Base-by-base conservation (phyloP, 352 stramenopile species). In the Phytophthora citricola region DNA sequence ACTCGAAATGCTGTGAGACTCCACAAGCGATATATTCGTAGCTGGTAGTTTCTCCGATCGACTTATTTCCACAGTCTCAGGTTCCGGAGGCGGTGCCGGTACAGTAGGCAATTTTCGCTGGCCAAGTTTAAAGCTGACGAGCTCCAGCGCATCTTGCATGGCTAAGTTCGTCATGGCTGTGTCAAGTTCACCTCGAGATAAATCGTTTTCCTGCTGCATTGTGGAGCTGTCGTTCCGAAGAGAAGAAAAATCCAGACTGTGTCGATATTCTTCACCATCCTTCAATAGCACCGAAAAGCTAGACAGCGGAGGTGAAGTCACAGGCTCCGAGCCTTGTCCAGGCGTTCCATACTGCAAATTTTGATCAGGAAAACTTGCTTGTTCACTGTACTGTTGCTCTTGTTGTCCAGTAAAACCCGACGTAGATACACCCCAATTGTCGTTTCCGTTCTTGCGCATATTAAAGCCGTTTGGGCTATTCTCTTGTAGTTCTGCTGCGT, bases 241-340 rank as follows among this genome's bases (percentile, higher is more conserved):
- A 27, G 60, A 81, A 4, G 41, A 55, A 24, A 78, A 57, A 45
- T 43, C 61, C 39, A 68, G 50, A 7, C 43, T 55, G 22, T 46
- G 24, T 34, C 31, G 38, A 32, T 59, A 20, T 20, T 32, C 63
- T 17, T 54, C 46, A n/a, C 56, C 69, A 12, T 79, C 53, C 29
- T 75, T 69, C 15, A 82, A 57, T 57, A 82, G 52, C 10, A 70
- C 67, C 4, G 71, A 72, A 36, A 81, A 77, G 39, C 67, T 81
- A 9, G 76, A 54, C 31, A 85, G 57, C 27, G 67, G 73, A 41
- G 76, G 68, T 15, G 73, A 82, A 11, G 67, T 70, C 12, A 78
- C 49, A n/a, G 77, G 39, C 47, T 69, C 46, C 2, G 39, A 51
- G 48, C 20, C 45, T 48, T 29, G 52, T 24, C 17, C 38, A n/a